Percentiles rank a stretch among this genome's conserved stretches.
These are phyloP conservation scores for Heritiera fomes DNA, from an alignment of 345 rosid species.

Conservation along the genomic window DNA sequence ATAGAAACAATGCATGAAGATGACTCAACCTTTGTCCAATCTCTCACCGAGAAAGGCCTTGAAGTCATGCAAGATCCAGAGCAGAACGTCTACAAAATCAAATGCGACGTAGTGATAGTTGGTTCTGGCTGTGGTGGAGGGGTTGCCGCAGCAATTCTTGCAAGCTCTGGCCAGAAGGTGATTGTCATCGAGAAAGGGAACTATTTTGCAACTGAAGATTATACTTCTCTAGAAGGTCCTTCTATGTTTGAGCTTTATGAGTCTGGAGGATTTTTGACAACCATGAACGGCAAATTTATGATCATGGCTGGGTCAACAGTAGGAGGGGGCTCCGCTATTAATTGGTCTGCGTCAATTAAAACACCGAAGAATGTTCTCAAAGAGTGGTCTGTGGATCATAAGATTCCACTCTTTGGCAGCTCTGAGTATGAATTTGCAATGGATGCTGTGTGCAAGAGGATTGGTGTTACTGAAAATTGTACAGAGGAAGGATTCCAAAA, in stretches of 20 bases:
- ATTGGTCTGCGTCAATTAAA: slow-evolving; percentile 62
- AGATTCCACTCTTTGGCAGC: slow-evolving; percentile 42
- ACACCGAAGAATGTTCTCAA: slow-evolving; percentile 51
- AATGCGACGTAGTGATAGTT: slow-evolving; percentile 59
- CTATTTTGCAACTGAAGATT: slow-evolving; percentile 54
- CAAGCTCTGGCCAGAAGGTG: slow-evolving; percentile 57
- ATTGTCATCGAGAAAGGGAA: slow-evolving; percentile 70
- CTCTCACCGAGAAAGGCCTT: slow-evolving; percentile 51
- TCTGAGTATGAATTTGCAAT: slow-evolving; percentile 50
- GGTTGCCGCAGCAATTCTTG: slow-evolving; percentile 68
- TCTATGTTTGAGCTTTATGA: slow-evolving; percentile 61
- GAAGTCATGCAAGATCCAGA: slow-evolving; percentile 42
- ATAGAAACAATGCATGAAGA: slow-evolving; percentile 49
- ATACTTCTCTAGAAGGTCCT: slow-evolving; percentile 63
- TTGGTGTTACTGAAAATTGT: slow-evolving; percentile 53
- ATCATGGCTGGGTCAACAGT: slow-evolving; percentile 63
- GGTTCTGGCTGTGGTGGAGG: slow-evolving; percentile 79
- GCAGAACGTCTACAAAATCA: slow-evolving; percentile 41
- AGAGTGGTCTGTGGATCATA: slow-evolving; percentile 56
- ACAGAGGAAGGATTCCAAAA: slow-evolving; percentile 63
- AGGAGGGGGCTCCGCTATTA: slow-evolving; percentile 69
- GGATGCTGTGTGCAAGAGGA: slow-evolving; percentile 49
- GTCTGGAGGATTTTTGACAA: slow-evolving; percentile 39
- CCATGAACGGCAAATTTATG: slow-evolving; percentile 43
- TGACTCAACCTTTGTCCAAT: slow-evolving; percentile 40